Evolutionary conservation across 2,329 filamentous ascomycete species (phyloP), one percentile per base, ranked within the genome.

Genomic region (Zymoseptoria ardabiliae): DNA sequence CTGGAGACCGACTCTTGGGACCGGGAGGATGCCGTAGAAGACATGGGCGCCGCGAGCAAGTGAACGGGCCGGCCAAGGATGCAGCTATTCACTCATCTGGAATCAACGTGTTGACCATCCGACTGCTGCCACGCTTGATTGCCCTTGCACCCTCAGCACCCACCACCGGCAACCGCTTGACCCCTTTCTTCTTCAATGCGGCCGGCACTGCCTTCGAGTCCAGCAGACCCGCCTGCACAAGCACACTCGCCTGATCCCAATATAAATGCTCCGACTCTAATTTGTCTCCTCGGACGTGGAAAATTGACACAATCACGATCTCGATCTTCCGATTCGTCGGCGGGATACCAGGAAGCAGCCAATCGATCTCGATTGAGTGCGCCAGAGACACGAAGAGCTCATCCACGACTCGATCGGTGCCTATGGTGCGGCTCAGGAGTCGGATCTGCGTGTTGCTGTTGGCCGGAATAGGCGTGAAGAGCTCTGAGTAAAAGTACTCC

Each of bases 1-100:
- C 73, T 96, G 52, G 92, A 96, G 77, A 78, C 78, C 68, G 78
- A 80, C 59, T 91, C 87, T 30, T 96, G 91, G 90, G 82, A 92
- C 73, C 78, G 85, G 59, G 73, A 77, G 41, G 87, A 83, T 71
- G 89, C 89, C 1, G 82, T 88, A 25, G 90, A 94, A 53, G 60
- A 64, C 55, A 58, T 66, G 59, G 64, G 64, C 9, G 55, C 53
- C 48, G 57, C 59, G 22, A 53, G 52, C 54, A 60, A 54, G 30
- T 62, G 54, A 60, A 51, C 4, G 35, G 9, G 50, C 21, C 50
- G 22, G 21, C 17, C 19, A 53, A n/a, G 20, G 50, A 53, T 53
- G 3, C 50, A 53, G 8, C 50, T 25, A 53, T 30, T 53, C 51
- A 28, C 13, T 53, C 54, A 19, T 49, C 76, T 53, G 74, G 70